Evolutionary conservation across 768 basidiomycete genomes (phyloP), one percentile per base, ranked within the genome.

Genomic region (Naganishia vishniacii): DNA sequence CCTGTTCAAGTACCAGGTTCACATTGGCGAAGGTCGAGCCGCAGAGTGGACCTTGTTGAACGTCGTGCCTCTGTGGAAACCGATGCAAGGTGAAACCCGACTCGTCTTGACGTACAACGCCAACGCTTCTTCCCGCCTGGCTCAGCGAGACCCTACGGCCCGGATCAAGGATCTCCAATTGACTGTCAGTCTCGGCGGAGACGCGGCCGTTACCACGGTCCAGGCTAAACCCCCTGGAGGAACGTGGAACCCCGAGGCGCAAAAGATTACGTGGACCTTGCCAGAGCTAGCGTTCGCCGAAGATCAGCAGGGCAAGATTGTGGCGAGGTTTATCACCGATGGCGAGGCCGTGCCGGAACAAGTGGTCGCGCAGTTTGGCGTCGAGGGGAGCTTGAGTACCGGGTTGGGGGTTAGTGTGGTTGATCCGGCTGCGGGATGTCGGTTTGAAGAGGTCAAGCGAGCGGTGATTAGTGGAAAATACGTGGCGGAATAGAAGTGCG

Each of bases 1-100:
- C 31, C 69, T 80, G 4, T 74, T 81, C 72, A 79, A 79, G 67
- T 81, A 81, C 65, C 77, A 78, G 60, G 75, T 80, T 4, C 73
- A 77, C 48, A 65, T 77, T 32, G 66, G 67, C 4, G 65, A 74
- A 20, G 73, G 73, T 9, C 49, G 71, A 40, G 71, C 67, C 15
- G 26, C 23, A 2, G 26, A 61, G 3, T 65, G 71, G 31, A 66
- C 79, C 0, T 79, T 79, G 2, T 51, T 81, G 25, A 31, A 73
- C 8, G 69, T 79, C 26, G 72, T 74, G 31, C 77, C 80, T 1
- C 72, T 73, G 4, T 81, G 79, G 78, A 72, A 75, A 62, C 71
- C 71, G 59, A 77, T 78, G 61, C 71, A 77, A 2, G 72, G 67
- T 4, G 76, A 77, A 46, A 78, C 79, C 1, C 65, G 76, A 37